Evolutionary conservation across 192 early-diverging fungal genomes (phyloP), one percentile per base, ranked within the genome.

Genomic region (Allomyces javanicus): DNA sequence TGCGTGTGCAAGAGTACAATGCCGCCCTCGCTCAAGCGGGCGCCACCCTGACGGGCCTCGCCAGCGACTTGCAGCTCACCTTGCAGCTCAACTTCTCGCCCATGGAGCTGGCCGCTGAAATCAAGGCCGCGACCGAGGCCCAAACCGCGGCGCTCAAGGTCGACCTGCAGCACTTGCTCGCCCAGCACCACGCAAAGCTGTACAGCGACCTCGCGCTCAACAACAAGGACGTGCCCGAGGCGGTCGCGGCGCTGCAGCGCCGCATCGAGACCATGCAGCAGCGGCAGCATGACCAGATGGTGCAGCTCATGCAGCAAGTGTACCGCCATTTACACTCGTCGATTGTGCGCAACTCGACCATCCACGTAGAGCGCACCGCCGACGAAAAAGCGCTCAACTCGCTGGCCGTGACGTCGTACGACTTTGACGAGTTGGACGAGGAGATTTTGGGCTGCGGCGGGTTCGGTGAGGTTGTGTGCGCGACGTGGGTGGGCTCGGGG

Each of bases 401-500:
- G 12, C 45, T 50, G 10, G 45, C 45, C 19, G 45, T 50, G 12
- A 17, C 45, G 10, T 10, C 45, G 45, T 50, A 17, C 19, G 45
- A 50, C 45, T 50, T 50, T 50, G 45, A 50, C 19, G 9, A 50
- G 12, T 10, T 17, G 12, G 45, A 50, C 45, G 19, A 50, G 10
- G 19, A 10, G 10, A 10, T 50, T 50, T 19, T 50, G 45, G 45
- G 45, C 45, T 19, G 45, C 9, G 64, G 64, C 23, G 64, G 64
- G 9, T 65, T 43, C 26, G 27, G 64, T 7, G 40, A 65, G 64
- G 64, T 65, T 17, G 25, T 65, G 22, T 12, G 25, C n/a, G 27
- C 27, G 33, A 43, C 23, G 64, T 65, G 64, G 64, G 23, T 10
- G 40, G 25, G 10, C 7, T 44, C 44, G 44, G 44, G 44, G 7